These are phyloP conservation scores for Trichomonas vaginalis DNA, from an alignment of 208 protist genomes.

Conservation along the genomic window DNA sequence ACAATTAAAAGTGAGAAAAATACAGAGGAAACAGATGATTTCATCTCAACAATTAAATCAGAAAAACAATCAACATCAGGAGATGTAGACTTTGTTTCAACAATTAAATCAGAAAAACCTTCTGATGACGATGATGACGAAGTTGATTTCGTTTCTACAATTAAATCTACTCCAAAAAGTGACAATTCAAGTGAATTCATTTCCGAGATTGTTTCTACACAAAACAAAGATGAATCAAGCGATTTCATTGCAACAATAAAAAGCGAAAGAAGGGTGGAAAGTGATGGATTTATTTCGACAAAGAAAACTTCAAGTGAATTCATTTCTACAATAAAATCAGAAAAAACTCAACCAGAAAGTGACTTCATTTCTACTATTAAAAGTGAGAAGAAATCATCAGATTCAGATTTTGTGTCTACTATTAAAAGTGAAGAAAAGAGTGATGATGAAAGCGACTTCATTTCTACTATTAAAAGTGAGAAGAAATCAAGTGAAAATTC, in stretches of 20 bases:
- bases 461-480: background rate
- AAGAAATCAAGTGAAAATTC: background rate
- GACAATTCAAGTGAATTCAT: too few species aligned
- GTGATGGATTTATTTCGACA: too few species aligned
- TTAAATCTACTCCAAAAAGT: too few species aligned
- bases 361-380: background rate
- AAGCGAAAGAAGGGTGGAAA: background rate
- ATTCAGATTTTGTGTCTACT: too few species aligned
- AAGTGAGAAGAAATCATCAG: too few species aligned
- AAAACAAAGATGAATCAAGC: background rate
- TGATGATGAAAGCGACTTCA: background rate
- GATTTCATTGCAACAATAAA: background rate
- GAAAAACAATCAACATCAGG: background rate
- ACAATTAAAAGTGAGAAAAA: background rate
- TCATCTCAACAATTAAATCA: background rate
- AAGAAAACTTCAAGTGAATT: background rate
- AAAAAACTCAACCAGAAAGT: background rate
- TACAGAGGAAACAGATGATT: background rate
- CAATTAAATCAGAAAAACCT: background rate
- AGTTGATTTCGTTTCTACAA: background rate
- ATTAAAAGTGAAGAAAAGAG: background rate
- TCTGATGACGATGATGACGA: background rate
- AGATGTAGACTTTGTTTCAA: background rate
- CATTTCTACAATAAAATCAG: background rate
- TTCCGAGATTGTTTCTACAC: too few species aligned